Base-by-base conservation (phyloP, 2,329 filamentous ascomycete species). In the Alternaria atra region DNA sequence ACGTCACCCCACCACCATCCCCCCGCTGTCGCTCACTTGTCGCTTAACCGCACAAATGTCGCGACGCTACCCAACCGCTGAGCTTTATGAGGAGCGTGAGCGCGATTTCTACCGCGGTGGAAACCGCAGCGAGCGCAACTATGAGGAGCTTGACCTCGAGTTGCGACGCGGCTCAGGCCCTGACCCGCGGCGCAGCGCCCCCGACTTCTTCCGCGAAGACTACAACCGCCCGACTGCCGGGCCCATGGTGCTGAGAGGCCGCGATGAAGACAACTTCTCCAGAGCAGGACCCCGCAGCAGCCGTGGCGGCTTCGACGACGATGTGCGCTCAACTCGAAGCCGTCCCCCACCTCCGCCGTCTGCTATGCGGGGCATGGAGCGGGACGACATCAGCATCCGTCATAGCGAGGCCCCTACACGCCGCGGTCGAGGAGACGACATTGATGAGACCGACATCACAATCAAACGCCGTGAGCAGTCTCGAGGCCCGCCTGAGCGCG, bases 111-210 rank as follows among this genome's bases (percentile, higher is more conserved):
- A 83, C 63, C 78, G 79, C 67, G 80, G 75, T 60, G 74, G 75
- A 63, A 71, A 72, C 63, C 78, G 77, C 69, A 75, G 69, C 66
- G 69, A 74, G 13, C 80, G 78, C 69, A 81, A 82, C 68, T 84
- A 84, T 65, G 82, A 84, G 30, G 83, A 85, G 51, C 75, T 84
- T 44, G 84, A 86, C 58, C 61, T 84, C 43, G 84, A 86, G 65
- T 77, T 84, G 56, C 70, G 75, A 66, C 68, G 72, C 43, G 65
- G 65, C 35, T 72, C 79, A 44, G 69, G 71, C 50, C 61, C 63
- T 23, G 74, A 80, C 44, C 78, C 81, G 10, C 77, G 78, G 29
- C 79, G 80, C 51, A 79, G 80, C 48, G 75, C 77, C 56, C 83
- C 83, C 52, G 82, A 84, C 67, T 84, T 84, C 70, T 75, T 85